Evolutionary conservation across 1,284 basidiomycete genomes (phyloP).

Genomic region (Austropuccinia psidii): DNA sequence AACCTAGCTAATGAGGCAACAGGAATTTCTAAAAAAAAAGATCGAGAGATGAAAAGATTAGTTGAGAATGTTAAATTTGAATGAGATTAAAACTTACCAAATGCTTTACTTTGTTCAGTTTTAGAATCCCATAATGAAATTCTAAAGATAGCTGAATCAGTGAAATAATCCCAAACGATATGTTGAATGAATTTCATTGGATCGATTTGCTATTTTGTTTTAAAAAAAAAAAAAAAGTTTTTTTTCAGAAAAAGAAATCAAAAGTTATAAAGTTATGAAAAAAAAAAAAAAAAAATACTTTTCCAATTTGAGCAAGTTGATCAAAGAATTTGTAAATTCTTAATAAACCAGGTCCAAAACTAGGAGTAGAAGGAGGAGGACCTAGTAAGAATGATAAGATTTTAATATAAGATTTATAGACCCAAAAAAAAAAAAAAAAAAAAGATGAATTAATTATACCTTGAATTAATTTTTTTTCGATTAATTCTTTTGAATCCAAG

Average conservation of each 20-base stretch:
- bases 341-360: slow-evolving; percentile 15
- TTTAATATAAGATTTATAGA: background rate
- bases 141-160: slow-evolving; percentile 25
- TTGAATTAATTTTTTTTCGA: too few species aligned
- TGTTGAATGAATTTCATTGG: slow-evolving; percentile 13
- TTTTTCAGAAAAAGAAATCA: background rate
- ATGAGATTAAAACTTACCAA: slow-evolving; percentile 18
- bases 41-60: background rate
- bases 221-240: background rate
- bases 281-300: slow-evolving; percentile 12
- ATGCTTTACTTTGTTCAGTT: slow-evolving; percentile 22
- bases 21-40: slow-evolving; percentile 28
- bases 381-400: background rate
- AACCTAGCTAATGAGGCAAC: slow-evolving; percentile 17
- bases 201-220: background rate
- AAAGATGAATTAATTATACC: too few species aligned
- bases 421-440: too few species aligned
- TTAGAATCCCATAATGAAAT: slow-evolving; percentile 33
- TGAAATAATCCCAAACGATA: slow-evolving; percentile 22
- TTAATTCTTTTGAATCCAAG: too few species aligned
- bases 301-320: background rate
- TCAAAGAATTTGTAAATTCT: slow-evolving; percentile 33
- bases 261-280: background rate
- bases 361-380: background rate
- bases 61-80: background rate